Percentiles rank a stretch among this genome's conserved stretches.
These are phyloP conservation scores for Lasiodiplodia gonubiensis DNA, from an alignment of 2,329 filamentous ascomycete species.

Conservation along the genomic window DNA sequence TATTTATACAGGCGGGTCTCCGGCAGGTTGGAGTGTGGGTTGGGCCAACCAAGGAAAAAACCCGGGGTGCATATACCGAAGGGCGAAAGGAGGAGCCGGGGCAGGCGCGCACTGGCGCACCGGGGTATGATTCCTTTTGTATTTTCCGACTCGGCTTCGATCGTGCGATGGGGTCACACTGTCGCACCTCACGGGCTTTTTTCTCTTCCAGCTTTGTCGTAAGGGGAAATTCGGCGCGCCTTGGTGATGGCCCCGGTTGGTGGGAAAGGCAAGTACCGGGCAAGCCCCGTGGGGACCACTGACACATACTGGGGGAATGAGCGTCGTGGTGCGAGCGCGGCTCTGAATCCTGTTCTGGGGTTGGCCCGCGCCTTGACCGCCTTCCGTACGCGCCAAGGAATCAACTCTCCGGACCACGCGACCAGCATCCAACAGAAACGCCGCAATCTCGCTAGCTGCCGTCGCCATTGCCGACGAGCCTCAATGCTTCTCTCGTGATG, in stretches of 20 bases:
- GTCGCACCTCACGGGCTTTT: not conserved
- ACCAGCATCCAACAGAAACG: not conserved
- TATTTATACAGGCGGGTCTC: slow-evolving; percentile 2
- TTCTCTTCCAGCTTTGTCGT: not conserved
- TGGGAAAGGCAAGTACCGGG: slow-evolving; percentile 20
- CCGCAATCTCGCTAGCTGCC: not conserved
- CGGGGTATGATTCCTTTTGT: not conserved
- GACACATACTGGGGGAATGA: not conserved
- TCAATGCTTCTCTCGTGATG: not conserved
- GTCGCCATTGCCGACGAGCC: not conserved
- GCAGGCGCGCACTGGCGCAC: not conserved
- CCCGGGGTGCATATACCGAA: slow-evolving; percentile 13
- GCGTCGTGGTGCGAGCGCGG: not conserved
- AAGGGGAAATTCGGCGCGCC: slow-evolving; percentile 14
- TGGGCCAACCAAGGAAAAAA: not conserved
- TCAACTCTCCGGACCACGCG: not conserved
- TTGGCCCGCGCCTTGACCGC: not conserved
- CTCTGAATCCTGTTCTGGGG: slow-evolving; percentile 22
- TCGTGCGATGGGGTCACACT: not conserved
- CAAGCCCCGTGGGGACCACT: slow-evolving; percentile 22
- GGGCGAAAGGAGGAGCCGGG: not conserved
- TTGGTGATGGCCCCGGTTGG: not conserved
- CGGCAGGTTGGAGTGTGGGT: not conserved
- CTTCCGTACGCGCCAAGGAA: slow-evolving; percentile 3
- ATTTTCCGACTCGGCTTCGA: not conserved